Evolutionary conservation across 2,329 filamentous ascomycete genomes (phyloP), one percentile per base, ranked within the genome.

Genomic region (Aspergillus phoenicis): DNA sequence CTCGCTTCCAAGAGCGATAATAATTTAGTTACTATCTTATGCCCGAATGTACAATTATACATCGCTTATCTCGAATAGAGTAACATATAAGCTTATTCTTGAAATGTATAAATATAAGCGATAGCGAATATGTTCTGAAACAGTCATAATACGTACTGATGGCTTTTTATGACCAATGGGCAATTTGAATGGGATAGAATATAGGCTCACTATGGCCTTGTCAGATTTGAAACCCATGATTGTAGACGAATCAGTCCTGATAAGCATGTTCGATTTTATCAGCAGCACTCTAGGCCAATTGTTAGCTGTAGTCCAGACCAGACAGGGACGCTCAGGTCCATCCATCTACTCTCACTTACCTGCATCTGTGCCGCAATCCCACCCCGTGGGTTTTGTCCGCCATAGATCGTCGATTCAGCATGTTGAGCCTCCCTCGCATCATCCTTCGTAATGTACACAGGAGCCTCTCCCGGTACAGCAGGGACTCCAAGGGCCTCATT

Each of bases 291-390:
- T 75, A 54, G 11, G 48, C 11, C 38, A 2, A 51, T 22, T 58
- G 47, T 59, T 36, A 57, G 59, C 65, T 60, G 62, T 7, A 60
- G 48, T 39, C 6, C 26, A 26, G 26, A 26, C 6, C 26, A 20
- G 26, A 41, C 54, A 59, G 39, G 11, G 22, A 36, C 13, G 13
- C 28, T 13, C 43, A 47, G 11, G 17, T 26, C 45, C 22, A 69
- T 41, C 15, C 6, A 41, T n/a, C 5, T 5, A 15, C 6, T 26
- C 4, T 26, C 4, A 36, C 73, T 63, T 57, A 72, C 72, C 67
- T 76, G 73, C 71, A 75, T 71, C 57, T 73, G 66, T 11, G 72
- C 71, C 51, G 72, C 73, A 62, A 70, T 70, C 17, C 73, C 68
- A n/a, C 68, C 69, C 43, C 64, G 66, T 2, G 73, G 67, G 28